Evolutionary conservation across 768 basidiomycete species (phyloP).

Genomic region (Mycena indigotica): DNA sequence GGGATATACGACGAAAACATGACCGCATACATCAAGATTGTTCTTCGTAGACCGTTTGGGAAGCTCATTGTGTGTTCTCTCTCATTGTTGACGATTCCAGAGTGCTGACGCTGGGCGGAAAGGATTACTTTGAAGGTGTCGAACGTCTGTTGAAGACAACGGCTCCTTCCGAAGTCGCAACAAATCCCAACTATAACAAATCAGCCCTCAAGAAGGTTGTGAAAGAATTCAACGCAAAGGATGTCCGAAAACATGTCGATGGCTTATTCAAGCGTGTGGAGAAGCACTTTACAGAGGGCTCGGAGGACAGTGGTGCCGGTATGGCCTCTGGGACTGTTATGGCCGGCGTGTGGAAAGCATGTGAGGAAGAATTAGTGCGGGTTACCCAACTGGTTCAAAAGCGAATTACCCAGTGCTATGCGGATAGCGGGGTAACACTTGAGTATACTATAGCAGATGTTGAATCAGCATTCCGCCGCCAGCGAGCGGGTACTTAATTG

Average conservation of each 20-base stretch:
- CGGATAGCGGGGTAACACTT: slow-evolving; percentile 66
- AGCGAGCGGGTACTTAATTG: slow-evolving; percentile 31
- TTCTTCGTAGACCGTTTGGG: slow-evolving; percentile 83
- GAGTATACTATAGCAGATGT: slow-evolving; percentile 79
- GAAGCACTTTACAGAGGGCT: slow-evolving; percentile 90
- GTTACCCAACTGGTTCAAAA: slow-evolving; percentile 70
- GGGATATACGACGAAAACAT: slow-evolving; percentile 89
- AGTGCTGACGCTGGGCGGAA: too few species aligned
- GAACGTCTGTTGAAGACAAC: slow-evolving; percentile 85
- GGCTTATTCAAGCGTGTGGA: slow-evolving; percentile 87
- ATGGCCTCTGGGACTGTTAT: slow-evolving; percentile 67
- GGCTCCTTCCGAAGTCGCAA: slow-evolving; percentile 72
- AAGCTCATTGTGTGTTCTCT: slow-evolving; percentile 73
- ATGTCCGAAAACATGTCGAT: slow-evolving; percentile 87
- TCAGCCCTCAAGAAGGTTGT: slow-evolving; percentile 79
- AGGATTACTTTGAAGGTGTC: slow-evolving; percentile 96
- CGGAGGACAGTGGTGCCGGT: slow-evolving; percentile 58
- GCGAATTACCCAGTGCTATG: slow-evolving; percentile 78
- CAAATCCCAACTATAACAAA: slow-evolving; percentile 75
- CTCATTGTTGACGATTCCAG: too few species aligned
- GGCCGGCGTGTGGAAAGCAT: slow-evolving; percentile 87
- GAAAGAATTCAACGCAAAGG: slow-evolving; percentile 85
- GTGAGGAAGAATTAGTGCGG: slow-evolving; percentile 79
- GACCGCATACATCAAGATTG: slow-evolving; percentile 80
- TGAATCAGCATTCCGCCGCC: slow-evolving; percentile 75